Evolutionary conservation across 306 rosid genomes (phyloP).

Genomic region (Ormosia semicastrata): DNA sequence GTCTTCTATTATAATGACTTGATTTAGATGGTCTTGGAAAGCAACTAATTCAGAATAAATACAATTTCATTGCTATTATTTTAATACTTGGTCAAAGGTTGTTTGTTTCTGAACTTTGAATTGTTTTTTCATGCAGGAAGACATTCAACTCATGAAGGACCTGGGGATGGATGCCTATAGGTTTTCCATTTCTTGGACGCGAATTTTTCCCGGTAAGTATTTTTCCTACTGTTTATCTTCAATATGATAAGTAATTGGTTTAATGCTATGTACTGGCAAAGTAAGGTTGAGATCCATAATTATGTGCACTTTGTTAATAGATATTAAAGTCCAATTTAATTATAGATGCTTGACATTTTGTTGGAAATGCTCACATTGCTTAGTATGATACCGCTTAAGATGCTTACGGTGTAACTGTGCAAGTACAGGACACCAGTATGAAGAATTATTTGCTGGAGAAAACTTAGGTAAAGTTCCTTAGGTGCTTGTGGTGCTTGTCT

Average conservation of each 20-base stretch:
- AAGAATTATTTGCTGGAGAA: not conserved
- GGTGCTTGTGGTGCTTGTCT: too few species aligned
- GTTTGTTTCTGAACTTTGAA: not conserved
- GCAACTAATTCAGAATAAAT: not conserved
- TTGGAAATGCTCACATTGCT: not conserved
- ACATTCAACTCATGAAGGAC: constrained; percentile 81
- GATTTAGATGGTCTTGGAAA: not conserved
- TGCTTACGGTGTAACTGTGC: not conserved
- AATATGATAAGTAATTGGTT: not conserved
- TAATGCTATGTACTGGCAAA: not conserved
- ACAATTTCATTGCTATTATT: not conserved
- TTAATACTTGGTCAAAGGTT: not conserved
- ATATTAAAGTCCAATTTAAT: not conserved
- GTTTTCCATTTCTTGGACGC: constrained; percentile 92
- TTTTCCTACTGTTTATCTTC: not conserved
- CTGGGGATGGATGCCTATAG: constrained; percentile 89
- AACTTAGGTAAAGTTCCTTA: too few species aligned
- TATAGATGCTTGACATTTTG: not conserved
- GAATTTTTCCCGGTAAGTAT: constrained; percentile 78
- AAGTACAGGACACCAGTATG: not conserved
- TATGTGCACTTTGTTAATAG: not conserved
- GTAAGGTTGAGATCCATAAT: not conserved
- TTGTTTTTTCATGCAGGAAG: constrained; percentile 50
- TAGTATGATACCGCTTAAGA: not conserved
- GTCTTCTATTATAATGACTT: not conserved